Conservation (phyloP, 2,329 filamentous ascomycete genomes). For the Colletotrichum destructivum region DNA sequence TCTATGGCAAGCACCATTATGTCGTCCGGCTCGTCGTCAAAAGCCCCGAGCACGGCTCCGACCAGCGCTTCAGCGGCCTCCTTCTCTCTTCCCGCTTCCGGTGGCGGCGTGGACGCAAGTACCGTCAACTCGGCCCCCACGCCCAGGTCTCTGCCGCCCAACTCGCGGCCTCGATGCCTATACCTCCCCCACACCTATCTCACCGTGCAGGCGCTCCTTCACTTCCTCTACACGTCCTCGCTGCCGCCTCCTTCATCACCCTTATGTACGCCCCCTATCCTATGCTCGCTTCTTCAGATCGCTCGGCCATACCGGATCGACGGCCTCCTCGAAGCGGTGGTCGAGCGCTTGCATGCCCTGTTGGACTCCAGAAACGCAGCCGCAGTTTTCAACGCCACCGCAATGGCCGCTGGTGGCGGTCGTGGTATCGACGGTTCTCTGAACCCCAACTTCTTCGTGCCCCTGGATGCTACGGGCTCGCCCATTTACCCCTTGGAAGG, state of each 20-base stretch:
- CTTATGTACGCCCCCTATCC: conserved; percentile 92
- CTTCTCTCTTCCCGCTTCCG: conserved; percentile 39
- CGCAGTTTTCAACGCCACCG: conserved; percentile 97
- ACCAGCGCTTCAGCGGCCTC: conserved; percentile 56
- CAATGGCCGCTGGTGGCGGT: conserved; percentile 96
- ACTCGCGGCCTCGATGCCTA: conserved; percentile 84
- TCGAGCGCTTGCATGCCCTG: conserved; percentile 89
- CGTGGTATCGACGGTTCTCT: conserved; percentile 80
- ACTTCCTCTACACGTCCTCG: conserved; percentile 94
- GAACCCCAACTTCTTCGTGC: conserved; percentile 75
- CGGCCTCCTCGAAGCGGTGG: conserved; percentile 90
- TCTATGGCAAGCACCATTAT: conserved; percentile 61
- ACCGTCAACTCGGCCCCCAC: conserved; percentile 71
- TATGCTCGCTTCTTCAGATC: conserved; percentile 95
- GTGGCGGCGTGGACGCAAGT: conserved; percentile 59
- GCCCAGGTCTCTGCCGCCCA: conserved; percentile 69
- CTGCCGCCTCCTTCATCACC: conserved; percentile 82
- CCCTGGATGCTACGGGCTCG: conserved; percentile 59
- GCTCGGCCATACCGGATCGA: conserved; percentile 94
- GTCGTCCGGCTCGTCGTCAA: conserved; percentile 57
- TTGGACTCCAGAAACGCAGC: conserved; percentile 95
- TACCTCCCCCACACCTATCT: conserved; percentile 94
- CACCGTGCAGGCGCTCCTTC: conserved; percentile 90
- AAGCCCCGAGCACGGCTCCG: conserved; percentile 60
- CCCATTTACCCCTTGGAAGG: conserved; percentile 42